Evolutionary conservation across 345 rosid genomes (phyloP).

Genomic region (Salix brachista): DNA sequence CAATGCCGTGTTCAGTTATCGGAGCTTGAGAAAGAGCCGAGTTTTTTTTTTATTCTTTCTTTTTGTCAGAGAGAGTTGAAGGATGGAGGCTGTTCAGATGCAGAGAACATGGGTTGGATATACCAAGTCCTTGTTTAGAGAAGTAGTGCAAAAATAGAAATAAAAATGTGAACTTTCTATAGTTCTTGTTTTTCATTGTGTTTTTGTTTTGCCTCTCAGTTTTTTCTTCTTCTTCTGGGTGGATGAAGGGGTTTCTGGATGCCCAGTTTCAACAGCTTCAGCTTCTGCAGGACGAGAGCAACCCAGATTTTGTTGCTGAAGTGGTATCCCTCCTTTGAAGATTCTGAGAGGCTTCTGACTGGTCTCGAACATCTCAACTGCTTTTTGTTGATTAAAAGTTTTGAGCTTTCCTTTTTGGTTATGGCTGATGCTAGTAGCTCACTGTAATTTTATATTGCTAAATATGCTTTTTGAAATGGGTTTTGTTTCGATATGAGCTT

Average conservation of each 20-base stretch:
- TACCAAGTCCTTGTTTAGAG: constrained; percentile 68
- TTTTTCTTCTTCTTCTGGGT: background rate
- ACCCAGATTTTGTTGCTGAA: constrained; percentile 92
- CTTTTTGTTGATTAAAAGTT: background rate
- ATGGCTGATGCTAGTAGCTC: background rate
- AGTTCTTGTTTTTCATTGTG: background rate
- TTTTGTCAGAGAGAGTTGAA: background rate
- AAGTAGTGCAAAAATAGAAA: constrained; percentile 38
- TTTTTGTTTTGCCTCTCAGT: background rate
- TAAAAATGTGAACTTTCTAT: background rate
- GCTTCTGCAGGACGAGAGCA: constrained; percentile 92
- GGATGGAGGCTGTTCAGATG: constrained; percentile 79
- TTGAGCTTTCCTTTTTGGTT: background rate
- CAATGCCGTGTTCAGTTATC: background rate
- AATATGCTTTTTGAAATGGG: background rate
- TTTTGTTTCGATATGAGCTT: background rate
- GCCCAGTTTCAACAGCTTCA: constrained; percentile 81
- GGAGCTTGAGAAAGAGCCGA: background rate
- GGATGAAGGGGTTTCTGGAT: constrained; percentile 75
- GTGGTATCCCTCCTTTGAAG: constrained; percentile 85
- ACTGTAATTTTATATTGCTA: background rate
- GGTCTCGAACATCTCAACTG: background rate
- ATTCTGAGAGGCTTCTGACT: constrained; percentile 65
- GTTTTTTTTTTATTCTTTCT: background rate
- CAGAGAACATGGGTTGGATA: constrained; percentile 71